Evolutionary conservation across 2,329 filamentous ascomycete species (phyloP).

Genomic region (Dactylonectria estremocensis): DNA sequence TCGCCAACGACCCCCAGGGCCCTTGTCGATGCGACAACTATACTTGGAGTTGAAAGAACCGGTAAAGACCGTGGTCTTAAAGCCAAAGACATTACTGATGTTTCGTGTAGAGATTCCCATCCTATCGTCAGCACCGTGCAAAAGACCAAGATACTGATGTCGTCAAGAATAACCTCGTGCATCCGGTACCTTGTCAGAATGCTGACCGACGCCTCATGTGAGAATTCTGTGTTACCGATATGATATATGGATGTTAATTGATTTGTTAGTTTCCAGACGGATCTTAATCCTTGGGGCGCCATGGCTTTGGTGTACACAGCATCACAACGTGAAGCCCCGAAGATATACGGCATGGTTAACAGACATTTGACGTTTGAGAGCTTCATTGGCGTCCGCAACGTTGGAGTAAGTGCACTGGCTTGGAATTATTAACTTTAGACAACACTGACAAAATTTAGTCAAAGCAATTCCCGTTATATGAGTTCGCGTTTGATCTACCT

Average conservation of each 20-base stretch:
- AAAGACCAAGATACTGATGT: not conserved
- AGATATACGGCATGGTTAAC: not conserved
- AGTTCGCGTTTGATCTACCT: not conserved
- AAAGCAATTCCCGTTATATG: not conserved
- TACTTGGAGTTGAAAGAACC: not conserved
- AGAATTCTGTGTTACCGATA: not conserved
- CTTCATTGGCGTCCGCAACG: not conserved
- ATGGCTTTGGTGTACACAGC: not conserved
- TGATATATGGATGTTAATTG: not conserved
- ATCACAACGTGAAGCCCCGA: not conserved
- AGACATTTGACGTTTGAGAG: not conserved
- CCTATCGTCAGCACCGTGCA: not conserved
- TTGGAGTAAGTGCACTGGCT: not conserved
- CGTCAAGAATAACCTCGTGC: not conserved
- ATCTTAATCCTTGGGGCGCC: not conserved
- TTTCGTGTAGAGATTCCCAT: not conserved
- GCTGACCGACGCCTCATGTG: not conserved
- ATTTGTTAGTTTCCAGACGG: not conserved
- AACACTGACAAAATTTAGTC: not conserved
- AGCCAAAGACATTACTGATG: not conserved
- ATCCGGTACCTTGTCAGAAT: not conserved
- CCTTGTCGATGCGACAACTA: not conserved
- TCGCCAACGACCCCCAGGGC: not conserved
- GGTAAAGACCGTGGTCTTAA: not conserved
- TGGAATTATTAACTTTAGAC: not conserved